A percentile compares a stretch with the other conserved stretches of the same genome.
These are phyloP conservation scores for Acrocalymma vagum DNA, from an alignment of 2,329 filamentous ascomycete species.

Conservation along the genomic window DNA sequence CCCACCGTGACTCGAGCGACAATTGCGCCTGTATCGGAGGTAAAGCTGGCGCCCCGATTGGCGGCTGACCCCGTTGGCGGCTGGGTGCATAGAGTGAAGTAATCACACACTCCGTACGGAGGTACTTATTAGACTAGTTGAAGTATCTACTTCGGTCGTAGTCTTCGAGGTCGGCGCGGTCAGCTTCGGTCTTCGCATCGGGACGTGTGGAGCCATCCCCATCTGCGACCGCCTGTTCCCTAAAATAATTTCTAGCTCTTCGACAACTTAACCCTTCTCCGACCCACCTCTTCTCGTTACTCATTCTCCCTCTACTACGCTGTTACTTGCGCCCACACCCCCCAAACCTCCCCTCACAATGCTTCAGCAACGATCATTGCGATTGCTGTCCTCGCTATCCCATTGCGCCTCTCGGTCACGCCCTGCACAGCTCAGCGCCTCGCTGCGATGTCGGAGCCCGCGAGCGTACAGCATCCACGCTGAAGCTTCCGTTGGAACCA, in stretches of 20 bases:
- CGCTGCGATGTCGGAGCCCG: conserved; percentile 55
- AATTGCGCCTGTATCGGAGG: conserved; percentile 29
- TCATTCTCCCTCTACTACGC: conserved; percentile 13
- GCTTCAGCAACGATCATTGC: conserved; percentile 46
- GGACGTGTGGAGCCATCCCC: too few relatives aligned
- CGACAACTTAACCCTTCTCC: conserved; percentile 16
- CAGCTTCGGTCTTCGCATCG: conserved; percentile 38
- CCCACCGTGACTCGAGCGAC: conserved; percentile 10
- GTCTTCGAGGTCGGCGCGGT: conserved; percentile 26
- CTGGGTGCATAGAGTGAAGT: too few relatives aligned
- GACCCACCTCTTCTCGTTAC: conserved; percentile 19
- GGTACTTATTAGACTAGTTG: too few relatives aligned
- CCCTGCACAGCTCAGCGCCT: conserved; percentile 46
- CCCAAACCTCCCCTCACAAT: conserved; percentile 34
- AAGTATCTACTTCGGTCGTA: too few relatives aligned
- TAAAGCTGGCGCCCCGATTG: conserved; percentile 22
- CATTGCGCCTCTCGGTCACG: conserved; percentile 34
- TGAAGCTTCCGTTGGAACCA: conserved; percentile 56
- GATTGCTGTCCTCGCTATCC: conserved; percentile 42
- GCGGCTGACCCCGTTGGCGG: conserved; percentile 17
- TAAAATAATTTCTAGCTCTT: conserved; percentile 26
- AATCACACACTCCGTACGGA: too few relatives aligned
- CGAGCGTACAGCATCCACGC: conserved; percentile 59
- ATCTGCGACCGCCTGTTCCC: too few relatives aligned
- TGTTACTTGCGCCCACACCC: too few relatives aligned